Evolutionary conservation across 2,329 filamentous ascomycete genomes (phyloP).

Genomic region (Ramularia endophylla): DNA sequence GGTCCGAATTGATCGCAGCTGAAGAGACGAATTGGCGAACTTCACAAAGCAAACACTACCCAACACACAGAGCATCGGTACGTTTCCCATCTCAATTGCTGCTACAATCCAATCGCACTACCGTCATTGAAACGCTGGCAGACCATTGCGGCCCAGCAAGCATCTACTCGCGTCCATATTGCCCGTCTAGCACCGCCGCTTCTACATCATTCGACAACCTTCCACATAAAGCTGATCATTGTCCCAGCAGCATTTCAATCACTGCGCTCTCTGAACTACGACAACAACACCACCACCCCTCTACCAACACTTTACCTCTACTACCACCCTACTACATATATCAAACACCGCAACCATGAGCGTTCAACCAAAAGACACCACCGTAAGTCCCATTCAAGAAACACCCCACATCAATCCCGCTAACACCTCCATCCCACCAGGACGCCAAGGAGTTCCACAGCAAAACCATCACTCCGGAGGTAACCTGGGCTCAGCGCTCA

Average conservation of each 20-base stretch:
- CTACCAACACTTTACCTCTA: slow-evolving; percentile 5
- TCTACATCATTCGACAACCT: too few relatives aligned
- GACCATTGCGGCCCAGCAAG: too few relatives aligned
- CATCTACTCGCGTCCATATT: too few relatives aligned
- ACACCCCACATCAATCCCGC: too few relatives aligned
- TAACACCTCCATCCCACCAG: too few relatives aligned
- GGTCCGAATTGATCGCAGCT: too few relatives aligned
- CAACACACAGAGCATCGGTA: background rate
- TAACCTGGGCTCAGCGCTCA: slow-evolving; percentile 97
- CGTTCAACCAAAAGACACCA: slow-evolving; percentile 30
- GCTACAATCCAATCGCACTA: too few relatives aligned
- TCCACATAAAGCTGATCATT: too few relatives aligned
- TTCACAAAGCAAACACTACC: background rate
- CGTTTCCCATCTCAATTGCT: background rate
- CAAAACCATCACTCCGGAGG: slow-evolving; percentile 41
- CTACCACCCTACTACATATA: slow-evolving; percentile 9
- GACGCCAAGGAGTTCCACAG: slow-evolving; percentile 27
- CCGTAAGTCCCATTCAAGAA: slow-evolving; percentile 7
- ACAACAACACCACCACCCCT: background rate
- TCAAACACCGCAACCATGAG: slow-evolving; percentile 18
- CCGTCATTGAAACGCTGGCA: too few relatives aligned
- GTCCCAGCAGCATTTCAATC: too few relatives aligned
- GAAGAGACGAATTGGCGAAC: too few relatives aligned
- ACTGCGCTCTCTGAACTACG: background rate
- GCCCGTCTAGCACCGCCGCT: too few relatives aligned